Base-by-base conservation (phyloP, 2,329 filamentous ascomycete species). In the Aspergillus alliaceus region DNA sequence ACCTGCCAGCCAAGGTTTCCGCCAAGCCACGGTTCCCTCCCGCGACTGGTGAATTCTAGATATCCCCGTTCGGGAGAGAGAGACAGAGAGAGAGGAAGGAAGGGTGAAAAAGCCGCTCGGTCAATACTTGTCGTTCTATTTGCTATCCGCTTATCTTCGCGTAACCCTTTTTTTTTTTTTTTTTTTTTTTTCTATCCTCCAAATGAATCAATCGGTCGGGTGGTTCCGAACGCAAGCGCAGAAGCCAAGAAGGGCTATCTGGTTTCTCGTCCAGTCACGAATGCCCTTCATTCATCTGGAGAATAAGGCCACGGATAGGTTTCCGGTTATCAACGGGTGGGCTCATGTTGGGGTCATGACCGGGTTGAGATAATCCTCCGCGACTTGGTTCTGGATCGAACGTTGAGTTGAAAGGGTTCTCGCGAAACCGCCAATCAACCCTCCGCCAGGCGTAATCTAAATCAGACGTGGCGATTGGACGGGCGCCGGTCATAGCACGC, bases 1-100 rank as follows among this genome's bases (percentile, higher is more conserved):
- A 42, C 46, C 31, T 64, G 40, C 64, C 64, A 62, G 66, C 66
- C 67, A 67, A 67, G 63, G 11, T 25, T 27, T n/a, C 32, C 2
- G 34, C 49, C 51, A 57, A 60, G 60, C 29, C 12, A 39, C 44
- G 40, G 37, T 40, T 25, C 24, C 47, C 18, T 31, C 15, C 44
- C 54, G 56, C 53, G 37, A 49, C 47, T 49, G 53, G 32, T 53
- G 42, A 52, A 46, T 44, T 63, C 53, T 15, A 54, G n/a, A n/a
- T n/a, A n/a, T n/a, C n/a, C n/a, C n/a, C n/a, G n/a, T n/a, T n/a
- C n/a, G n/a, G n/a, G n/a, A n/a, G n/a, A n/a, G n/a, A n/a, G n/a
- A n/a, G n/a, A n/a, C n/a, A n/a, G n/a, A n/a, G n/a, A n/a, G n/a
- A n/a, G n/a, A n/a, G n/a, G n/a, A n/a, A n/a, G n/a, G n/a, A n/a